Conservation (phyloP, 352 stramenopile genomes). For the Phytopythium kandeliae region DNA sequence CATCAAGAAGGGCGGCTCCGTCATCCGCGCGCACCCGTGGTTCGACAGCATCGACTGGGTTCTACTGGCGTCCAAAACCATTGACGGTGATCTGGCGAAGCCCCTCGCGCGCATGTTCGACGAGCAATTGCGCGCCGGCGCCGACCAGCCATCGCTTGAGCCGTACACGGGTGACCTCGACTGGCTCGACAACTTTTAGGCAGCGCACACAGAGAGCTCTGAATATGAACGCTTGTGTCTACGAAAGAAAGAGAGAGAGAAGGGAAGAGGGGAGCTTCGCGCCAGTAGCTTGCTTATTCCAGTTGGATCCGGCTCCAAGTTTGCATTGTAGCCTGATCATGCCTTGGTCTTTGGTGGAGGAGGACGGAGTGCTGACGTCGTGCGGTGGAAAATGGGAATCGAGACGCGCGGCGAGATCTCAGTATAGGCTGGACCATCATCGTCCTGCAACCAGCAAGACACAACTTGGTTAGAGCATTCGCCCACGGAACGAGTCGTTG, state of each 20-base stretch:
- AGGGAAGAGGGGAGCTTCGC: neutral
- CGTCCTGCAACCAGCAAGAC: slow-evolving; percentile 1
- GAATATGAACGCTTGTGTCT: too few species aligned
- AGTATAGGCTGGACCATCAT: slow-evolving; percentile 16
- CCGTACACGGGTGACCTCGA: slow-evolving; percentile 51
- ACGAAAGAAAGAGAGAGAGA: too few species aligned
- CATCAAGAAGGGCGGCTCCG: slow-evolving; percentile 69
- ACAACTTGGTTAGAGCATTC: too few species aligned
- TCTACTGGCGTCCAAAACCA: slow-evolving; percentile 64
- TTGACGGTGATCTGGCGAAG: slow-evolving; percentile 35
- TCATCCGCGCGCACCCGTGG: slow-evolving; percentile 78
- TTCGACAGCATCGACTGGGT: slow-evolving; percentile 79
- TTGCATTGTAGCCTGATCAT: neutral
- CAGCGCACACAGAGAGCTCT: neutral
- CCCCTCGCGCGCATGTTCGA: slow-evolving; percentile 53
- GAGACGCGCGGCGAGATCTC: slow-evolving; percentile 31
- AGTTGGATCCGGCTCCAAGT: neutral
- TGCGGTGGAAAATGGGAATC: slow-evolving; percentile 37
- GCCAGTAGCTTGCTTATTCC: neutral
- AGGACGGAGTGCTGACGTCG: slow-evolving; percentile 26
- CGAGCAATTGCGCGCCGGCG: slow-evolving; percentile 29
- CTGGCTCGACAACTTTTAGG: slow-evolving; percentile 75
- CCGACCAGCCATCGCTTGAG: slow-evolving; percentile 62
- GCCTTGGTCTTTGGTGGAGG: neutral
- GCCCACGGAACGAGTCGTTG: too few species aligned